phyloP scores from a whole-genome alignment of 2,329 filamentous ascomycete genomes.

The Colletotrichum cordylinicola region DNA sequence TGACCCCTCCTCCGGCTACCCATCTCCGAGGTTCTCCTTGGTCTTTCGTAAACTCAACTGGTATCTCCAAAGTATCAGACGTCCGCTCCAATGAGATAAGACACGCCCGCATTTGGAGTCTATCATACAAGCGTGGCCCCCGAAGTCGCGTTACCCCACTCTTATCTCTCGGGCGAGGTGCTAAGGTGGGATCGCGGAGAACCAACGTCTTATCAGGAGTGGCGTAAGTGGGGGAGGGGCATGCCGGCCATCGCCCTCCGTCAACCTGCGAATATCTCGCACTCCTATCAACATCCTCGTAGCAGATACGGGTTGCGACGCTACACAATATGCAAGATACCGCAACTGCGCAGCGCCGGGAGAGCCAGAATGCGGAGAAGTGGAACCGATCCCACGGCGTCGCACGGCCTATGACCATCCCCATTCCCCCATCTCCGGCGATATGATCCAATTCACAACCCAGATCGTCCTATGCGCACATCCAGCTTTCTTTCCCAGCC shows the following conservation, averaged over 20 bases:
- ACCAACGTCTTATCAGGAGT: not conserved
- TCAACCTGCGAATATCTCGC: not conserved
- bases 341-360: not conserved
- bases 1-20: not conserved
- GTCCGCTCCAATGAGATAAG: not conserved
- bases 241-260: not conserved
- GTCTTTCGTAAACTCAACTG: not conserved
- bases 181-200: not conserved
- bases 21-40: not conserved
- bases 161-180: not conserved
- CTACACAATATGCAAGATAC: not conserved
- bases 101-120: not conserved
- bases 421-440: constrained; percentile 17
- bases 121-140: not conserved
- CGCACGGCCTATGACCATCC: not conserved
- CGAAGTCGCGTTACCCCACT: not conserved
- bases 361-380: constrained; percentile 8
- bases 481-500: not conserved
- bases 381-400: not conserved
- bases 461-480: not conserved
- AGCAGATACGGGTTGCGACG: not conserved
- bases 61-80: not conserved
- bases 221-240: constrained; percentile 6
- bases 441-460: not conserved
- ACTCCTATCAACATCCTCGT: not conserved